Evolutionary conservation across 169 alveolate genomes (phyloP).

Genomic region (Babesia caballi): DNA sequence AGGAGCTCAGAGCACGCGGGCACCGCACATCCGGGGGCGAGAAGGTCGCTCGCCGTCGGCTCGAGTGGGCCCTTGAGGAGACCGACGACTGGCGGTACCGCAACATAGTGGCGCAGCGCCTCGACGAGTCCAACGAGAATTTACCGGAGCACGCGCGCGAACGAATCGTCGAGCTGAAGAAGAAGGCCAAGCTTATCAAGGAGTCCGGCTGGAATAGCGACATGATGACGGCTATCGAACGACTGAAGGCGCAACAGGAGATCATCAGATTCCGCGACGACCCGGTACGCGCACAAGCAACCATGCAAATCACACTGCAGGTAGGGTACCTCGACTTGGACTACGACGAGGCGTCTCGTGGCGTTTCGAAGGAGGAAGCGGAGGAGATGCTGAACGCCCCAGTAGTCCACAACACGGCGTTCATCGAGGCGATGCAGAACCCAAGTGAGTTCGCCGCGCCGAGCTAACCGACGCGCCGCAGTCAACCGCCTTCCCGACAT

Average conservation of each 20-base stretch:
- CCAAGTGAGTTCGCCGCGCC: conserved; percentile 25
- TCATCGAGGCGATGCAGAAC: conserved; percentile 43
- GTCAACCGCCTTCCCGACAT: conserved; percentile 49
- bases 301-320: background rate
- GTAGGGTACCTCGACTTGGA: conserved; percentile 60
- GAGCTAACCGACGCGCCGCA: background rate
- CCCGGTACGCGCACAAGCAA: conserved; percentile 16
- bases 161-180: conserved; percentile 16
- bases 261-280: conserved; percentile 27
- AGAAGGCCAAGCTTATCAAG: conserved; percentile 29
- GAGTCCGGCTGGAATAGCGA: conserved; percentile 18
- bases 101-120: conserved; percentile 41
- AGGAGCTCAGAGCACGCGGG: conserved; percentile 58
- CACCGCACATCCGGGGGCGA: conserved; percentile 45
- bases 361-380: conserved; percentile 7
- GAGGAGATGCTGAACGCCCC: conserved; percentile 64
- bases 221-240: background rate
- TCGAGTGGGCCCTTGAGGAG: conserved; percentile 23
- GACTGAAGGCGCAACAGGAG: conserved; percentile 34
- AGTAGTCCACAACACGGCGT: conserved; percentile 32
- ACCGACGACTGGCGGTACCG: conserved; percentile 51
- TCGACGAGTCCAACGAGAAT: conserved; percentile 33
- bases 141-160: conserved; percentile 47
- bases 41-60: conserved; percentile 6
- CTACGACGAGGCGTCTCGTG: background rate